Evolutionary conservation across 805 yeast species (phyloP), one percentile per base, ranked within the genome.

Genomic region (Spathaspora passalidarum): DNA sequence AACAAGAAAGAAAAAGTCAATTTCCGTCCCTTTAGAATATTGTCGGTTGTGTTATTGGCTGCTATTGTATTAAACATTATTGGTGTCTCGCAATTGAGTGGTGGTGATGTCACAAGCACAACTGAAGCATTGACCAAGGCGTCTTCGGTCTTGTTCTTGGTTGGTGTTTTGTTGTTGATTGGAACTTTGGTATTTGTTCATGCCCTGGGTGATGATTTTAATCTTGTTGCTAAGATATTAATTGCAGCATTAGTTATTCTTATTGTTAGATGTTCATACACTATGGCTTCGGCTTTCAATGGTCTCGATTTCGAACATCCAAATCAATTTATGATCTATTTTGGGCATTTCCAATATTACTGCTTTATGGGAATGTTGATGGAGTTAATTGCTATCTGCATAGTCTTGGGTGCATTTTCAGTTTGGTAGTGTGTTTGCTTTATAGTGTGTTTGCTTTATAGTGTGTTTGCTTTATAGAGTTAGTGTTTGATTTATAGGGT

Each of bases 291-390:
- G n/a, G 49, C 57, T 9, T 54, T 54, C 29, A 44, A 41, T 18
- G 49, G 51, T 3, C 19, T 49, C n/a, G 38, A 38, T 25, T 40
- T 40, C 18, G 38, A 22, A 5, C 11, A 34, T 6, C 51, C 54
- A 14, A 49, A 50, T 39, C 42, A 53, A 32, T 54, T 48, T 35
- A 40, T 47, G 43, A 40, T 54, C 16, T 40, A 47, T 22, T 46
- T 50, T 42, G 54, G 56, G 26, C 35, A 49, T 8, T 53, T 43
- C 17, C 17, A 49, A 34, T 53, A 51, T 36, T 51, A 52, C 42
- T 41, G 49, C 9, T 51, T 53, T 38, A 20, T 49, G 42, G 50
- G 51, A n/a, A 53, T 66, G 13, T 22, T 46, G n/a, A 18, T 38
- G 25, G 49, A 46, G 25, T 16, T 29, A 1, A 19, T 46, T 6